Evolutionary conservation across 2,329 filamentous ascomycete species (phyloP).

Genomic region (Phialocephala subalpina): DNA sequence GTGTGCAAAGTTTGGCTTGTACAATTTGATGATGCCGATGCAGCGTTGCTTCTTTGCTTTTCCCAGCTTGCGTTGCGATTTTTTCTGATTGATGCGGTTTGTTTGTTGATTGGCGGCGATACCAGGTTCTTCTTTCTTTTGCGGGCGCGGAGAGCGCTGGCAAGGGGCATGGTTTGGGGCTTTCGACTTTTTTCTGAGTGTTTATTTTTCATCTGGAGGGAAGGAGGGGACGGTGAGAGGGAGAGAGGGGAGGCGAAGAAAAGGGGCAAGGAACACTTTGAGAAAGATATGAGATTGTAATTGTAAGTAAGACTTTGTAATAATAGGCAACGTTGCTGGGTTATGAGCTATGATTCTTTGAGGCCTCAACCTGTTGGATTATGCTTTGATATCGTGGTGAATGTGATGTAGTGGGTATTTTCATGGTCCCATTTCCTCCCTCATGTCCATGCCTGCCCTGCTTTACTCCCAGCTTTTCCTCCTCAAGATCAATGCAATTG

Average conservation of each 20-base stretch:
- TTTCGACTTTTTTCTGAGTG: background rate
- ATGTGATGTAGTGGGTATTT: background rate
- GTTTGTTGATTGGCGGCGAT: slow-evolving; percentile 38
- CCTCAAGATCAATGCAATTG: no score
- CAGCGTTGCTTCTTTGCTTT: slow-evolving; percentile 16
- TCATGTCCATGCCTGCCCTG: background rate
- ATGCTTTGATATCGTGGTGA: no score
- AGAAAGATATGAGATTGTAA: slow-evolving; percentile 9
- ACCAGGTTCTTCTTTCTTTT: slow-evolving; percentile 34
- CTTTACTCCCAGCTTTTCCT: background rate
- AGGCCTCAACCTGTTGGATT: no score
- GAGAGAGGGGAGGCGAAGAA: background rate
- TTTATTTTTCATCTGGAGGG: background rate
- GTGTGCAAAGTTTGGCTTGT: background rate
- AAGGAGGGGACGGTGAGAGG: background rate
- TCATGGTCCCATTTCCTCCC: background rate
- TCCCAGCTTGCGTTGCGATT: slow-evolving; percentile 1
- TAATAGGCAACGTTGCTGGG: slow-evolving; percentile 11
- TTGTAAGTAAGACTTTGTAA: slow-evolving; percentile 23
- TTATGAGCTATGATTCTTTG: slow-evolving; percentile 12
- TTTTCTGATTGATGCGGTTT: background rate
- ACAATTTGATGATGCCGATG: slow-evolving; percentile 12
- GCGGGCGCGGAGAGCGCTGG: background rate
- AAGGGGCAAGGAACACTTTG: background rate
- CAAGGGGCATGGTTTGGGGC: background rate